Evolutionary conservation across 129 eudicot species (phyloP), one percentile per base, ranked within the genome.

Genomic region (Scalesia atractyloides): DNA sequence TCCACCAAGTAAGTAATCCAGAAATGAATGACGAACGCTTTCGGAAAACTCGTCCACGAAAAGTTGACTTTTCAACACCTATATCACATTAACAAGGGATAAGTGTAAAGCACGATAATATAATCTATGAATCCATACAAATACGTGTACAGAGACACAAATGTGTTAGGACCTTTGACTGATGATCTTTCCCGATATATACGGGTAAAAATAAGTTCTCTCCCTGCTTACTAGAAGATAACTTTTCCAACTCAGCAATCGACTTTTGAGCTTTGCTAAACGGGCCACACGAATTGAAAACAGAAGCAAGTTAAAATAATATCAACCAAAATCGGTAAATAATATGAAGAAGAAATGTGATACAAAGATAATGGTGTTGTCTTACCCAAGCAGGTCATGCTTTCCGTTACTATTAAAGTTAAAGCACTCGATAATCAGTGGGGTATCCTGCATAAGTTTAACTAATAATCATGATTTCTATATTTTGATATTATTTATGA

Each of bases 311-410:
- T 79, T 8, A 15, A 15, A 77, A 9, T 68, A 60, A 50, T 14
- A 73, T 68, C 30, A 70, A 73, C 12, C 39, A 47, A 71, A 51
- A 59, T 56, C 26, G n/a, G 59, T 62, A 73, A n/a, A 10, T 39
- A 9, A 46, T 63, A 75, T 47, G 44, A 63, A 48, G 30, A 2
- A 39, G 47, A 49, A 19, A 8, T 15, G 20, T 24, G 30, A 53
- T 68, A 79, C 5, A 15, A 76, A 41, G 62, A 72, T 65, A 51
- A 60, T 19, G 37, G 36, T 48, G 12, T 52, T n/a, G 47, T 44
- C 84, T 85, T 85, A 93, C 98, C 98, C 98, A 72, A 93, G 74
- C 72, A 89, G 76, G 78, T 84, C 92, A 79, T 93, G 98, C 34
- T 90, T 93, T 41, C 98, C 98, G 52, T 79, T 93, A 84, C 86